Conservation (phyloP, 768 basidiomycete species). For the Boletus edulis region DNA sequence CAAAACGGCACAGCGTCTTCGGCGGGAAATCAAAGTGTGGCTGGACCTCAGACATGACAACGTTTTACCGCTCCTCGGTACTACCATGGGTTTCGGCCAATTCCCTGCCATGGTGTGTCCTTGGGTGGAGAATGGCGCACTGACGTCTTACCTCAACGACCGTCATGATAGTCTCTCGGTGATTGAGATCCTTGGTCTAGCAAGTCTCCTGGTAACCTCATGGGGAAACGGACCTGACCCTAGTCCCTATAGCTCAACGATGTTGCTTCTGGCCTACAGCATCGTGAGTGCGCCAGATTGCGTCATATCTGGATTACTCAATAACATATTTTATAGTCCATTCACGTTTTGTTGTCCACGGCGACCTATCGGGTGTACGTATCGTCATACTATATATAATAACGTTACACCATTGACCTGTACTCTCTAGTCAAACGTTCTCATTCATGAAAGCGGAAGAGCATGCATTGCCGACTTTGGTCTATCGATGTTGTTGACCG, state of each 20-base stretch:
- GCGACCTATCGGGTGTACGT: conserved; percentile 19
- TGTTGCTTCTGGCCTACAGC: conserved; percentile 10
- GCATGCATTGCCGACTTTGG: too few relatives aligned
- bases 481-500: too few relatives aligned
- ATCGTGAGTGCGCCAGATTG: conserved; percentile 2
- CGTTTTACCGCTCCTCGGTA: too few relatives aligned
- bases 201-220: neutral
- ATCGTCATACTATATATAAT: too few relatives aligned
- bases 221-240: neutral
- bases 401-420: neutral
- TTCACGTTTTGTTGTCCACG: conserved; percentile 16
- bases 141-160: conserved; percentile 17
- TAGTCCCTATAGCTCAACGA: conserved; percentile 7
- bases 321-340: conserved; percentile 6
- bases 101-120: too few relatives aligned
- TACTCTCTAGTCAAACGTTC: too few relatives aligned
- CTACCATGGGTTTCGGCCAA: too few relatives aligned
- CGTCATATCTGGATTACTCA: too few relatives aligned
- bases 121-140: too few relatives aligned
- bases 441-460: too few relatives aligned
- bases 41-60: too few relatives aligned
- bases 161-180: neutral
- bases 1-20: conserved; percentile 21
- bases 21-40: too few relatives aligned
- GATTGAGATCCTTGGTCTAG: neutral